A percentile compares a stretch with the other conserved stretches of the same genome.
Conservation (phyloP, 495 filamentous ascomycete genomes). For the Xylaria palmicola region DNA sequence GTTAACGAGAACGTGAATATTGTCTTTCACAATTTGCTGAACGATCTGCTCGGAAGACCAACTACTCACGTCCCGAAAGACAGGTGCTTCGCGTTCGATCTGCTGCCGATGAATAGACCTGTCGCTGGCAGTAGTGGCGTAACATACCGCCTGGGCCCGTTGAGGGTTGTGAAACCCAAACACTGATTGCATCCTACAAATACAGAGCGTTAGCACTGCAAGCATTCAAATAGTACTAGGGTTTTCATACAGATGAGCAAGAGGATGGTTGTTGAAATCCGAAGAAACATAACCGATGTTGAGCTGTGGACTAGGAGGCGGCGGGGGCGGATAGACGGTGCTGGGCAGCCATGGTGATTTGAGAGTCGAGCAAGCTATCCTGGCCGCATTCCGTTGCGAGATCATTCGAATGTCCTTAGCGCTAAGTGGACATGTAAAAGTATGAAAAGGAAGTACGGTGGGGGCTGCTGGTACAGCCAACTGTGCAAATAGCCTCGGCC, state of each 20-base stretch:
- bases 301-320: conserved; percentile 77
- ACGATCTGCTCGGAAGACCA: conserved; percentile 87
- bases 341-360: conserved; percentile 80
- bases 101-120: conserved; percentile 88
- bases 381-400: conserved; percentile 89
- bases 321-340: conserved; percentile 78
- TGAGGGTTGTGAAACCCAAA: conserved; percentile 83
- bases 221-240: neutral
- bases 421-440: conserved; percentile 91
- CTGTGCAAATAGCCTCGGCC: conserved; percentile 72
- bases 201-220: conserved; percentile 3
- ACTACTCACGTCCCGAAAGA: conserved; percentile 82
- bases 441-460: conserved; percentile 97
- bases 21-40: conserved; percentile 87
- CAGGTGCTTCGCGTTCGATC: conserved; percentile 90
- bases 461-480: conserved; percentile 85
- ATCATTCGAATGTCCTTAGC: conserved; percentile 94
- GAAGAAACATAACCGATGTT: conserved; percentile 96
- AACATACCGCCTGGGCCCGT: conserved; percentile 84
- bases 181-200: conserved; percentile 84
- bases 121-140: conserved; percentile 94
- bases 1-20: conserved; percentile 95
- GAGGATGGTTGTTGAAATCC: conserved; percentile 98
- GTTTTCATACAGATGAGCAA: conserved; percentile 71
- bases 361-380: conserved; percentile 88